Conservation (phyloP, 202 grass and related monocot species). For the Schoenoplectus tabernaemontani region DNA sequence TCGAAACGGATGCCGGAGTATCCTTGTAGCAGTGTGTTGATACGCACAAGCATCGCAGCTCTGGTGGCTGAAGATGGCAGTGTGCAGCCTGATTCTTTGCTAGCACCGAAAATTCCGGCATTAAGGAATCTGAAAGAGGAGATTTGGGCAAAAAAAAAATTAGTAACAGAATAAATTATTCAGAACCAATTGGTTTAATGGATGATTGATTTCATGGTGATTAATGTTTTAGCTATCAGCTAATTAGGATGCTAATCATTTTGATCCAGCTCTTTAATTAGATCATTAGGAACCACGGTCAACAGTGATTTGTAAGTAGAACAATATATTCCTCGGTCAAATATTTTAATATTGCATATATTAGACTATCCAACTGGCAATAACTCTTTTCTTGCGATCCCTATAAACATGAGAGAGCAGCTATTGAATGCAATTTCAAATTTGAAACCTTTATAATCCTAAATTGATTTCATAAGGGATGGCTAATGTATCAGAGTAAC, state of each 20-base stretch:
- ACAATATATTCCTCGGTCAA: neutral
- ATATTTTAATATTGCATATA: neutral
- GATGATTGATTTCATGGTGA: neutral
- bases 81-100: conserved; percentile 43
- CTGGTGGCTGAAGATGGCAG: conserved; percentile 47
- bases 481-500: neutral
- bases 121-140: conserved; percentile 60
- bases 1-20: conserved; percentile 79
- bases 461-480: neutral
- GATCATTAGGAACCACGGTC: neutral
- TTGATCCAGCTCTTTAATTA: neutral
- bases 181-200: neutral
- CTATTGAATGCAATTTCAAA: neutral
- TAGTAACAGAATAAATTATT: neutral
- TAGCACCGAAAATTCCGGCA: conserved; percentile 66
- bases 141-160: neutral
- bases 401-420: too few relatives aligned
- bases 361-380: neutral
- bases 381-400: too few relatives aligned
- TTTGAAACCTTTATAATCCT: neutral
- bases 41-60: conserved; percentile 65
- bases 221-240: neutral
- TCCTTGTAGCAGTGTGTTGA: conserved; percentile 69
- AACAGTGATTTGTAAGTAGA: neutral
- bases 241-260: neutral